These are phyloP conservation scores for Candida xiaguanensis DNA, from an alignment of 805 yeast species.

Conservation along the genomic window DNA sequence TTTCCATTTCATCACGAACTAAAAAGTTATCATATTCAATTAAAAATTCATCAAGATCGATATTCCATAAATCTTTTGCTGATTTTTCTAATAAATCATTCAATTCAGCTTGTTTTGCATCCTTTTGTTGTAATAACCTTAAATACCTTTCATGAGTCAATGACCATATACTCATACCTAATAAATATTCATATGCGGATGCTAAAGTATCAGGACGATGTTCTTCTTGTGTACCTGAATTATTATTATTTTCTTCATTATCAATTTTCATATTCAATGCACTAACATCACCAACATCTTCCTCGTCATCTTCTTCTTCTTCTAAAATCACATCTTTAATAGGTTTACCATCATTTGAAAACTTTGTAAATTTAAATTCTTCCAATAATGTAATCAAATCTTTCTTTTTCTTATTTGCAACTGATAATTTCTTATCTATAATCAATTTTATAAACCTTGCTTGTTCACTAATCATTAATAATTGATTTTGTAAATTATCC, in stretches of 20 bases:
- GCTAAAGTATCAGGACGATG: constrained; percentile 51
- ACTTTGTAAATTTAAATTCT: constrained; percentile 66
- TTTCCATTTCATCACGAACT: constrained; percentile 57
- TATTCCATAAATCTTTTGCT: constrained; percentile 86
- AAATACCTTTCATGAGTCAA: constrained; percentile 88
- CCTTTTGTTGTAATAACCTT: constrained; percentile 67
- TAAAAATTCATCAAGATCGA: constrained; percentile 74
- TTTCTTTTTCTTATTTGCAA: constrained; percentile 71
- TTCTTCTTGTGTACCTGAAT: constrained; percentile 25
- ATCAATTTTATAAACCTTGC: constrained; percentile 91
- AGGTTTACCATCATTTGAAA: constrained; percentile 67
- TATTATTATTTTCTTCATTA: constrained; percentile 8
- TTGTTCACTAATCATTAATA: constrained; percentile 73
- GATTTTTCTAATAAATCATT: constrained; percentile 58
- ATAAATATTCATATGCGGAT: constrained; percentile 76
- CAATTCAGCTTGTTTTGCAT: constrained; percentile 68
- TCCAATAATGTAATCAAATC: constrained; percentile 62
- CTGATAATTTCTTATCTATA: constrained; percentile 65
- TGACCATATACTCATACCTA: constrained; percentile 93
- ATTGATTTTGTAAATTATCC: constrained; percentile 63
- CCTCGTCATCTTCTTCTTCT: constrained; percentile 36
- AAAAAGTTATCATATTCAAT: constrained; percentile 65
- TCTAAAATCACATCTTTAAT: constrained; percentile 33
- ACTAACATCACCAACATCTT: constrained; percentile 32
- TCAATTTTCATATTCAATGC: constrained; percentile 8